These are phyloP conservation scores for Cryptosporidium baileyi DNA, from an alignment of 169 alveolate species.

Conservation along the genomic window DNA sequence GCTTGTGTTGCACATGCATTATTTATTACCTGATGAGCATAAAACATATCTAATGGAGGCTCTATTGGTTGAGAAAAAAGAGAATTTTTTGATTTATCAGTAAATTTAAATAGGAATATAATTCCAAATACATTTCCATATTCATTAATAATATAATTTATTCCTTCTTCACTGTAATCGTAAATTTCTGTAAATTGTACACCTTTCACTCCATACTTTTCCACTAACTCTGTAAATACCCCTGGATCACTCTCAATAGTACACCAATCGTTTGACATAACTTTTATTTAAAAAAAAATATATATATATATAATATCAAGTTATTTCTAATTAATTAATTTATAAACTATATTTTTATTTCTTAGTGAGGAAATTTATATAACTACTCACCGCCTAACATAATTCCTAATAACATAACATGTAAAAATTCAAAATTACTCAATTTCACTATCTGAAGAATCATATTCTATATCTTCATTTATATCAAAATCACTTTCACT, in stretches of 20 bases:
- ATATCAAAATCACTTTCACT: background rate
- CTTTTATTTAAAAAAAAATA: background rate
- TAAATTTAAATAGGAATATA: constrained; percentile 88
- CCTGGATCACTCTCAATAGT: constrained; percentile 94
- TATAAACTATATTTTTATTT: too few species aligned
- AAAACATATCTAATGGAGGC: constrained; percentile 85
- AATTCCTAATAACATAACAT: background rate
- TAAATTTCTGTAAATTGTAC: constrained; percentile 88
- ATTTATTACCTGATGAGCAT: constrained; percentile 88
- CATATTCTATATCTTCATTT: constrained; percentile 26
- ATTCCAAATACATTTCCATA: constrained; percentile 82
- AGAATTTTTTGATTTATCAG: constrained; percentile 72
- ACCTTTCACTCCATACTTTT: constrained; percentile 87
- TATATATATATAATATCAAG: background rate
- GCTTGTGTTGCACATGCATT: constrained; percentile 96
- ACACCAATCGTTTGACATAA: constrained; percentile 86
- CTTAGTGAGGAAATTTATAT: too few species aligned
- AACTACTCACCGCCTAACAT: too few species aligned
- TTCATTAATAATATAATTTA: constrained; percentile 70
- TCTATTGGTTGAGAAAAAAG: constrained; percentile 18
- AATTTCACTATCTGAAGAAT: constrained; percentile 42
- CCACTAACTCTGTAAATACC: constrained; percentile 89
- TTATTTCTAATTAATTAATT: background rate
- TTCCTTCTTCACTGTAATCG: constrained; percentile 80
- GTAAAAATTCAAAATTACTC: background rate